Evolutionary conservation across 805 yeast genomes (phyloP).

Genomic region (Scheffersomyces ergatensis): DNA sequence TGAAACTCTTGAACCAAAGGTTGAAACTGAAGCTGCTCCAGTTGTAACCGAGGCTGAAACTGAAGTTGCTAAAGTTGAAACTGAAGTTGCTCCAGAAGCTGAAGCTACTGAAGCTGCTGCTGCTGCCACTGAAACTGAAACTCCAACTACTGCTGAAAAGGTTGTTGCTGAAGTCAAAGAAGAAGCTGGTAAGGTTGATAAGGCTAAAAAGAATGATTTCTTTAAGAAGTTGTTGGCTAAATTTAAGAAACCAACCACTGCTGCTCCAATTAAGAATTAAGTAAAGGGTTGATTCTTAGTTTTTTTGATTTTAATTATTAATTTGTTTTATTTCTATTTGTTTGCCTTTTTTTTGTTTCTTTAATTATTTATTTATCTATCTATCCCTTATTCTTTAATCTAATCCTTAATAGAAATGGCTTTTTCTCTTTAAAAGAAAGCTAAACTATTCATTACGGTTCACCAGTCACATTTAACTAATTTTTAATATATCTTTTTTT

Average conservation of each 20-base stretch:
- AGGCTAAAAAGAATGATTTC: constrained; percentile 37
- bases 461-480: no score
- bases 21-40: constrained; percentile 6
- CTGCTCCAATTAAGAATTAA: constrained; percentile 4
- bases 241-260: constrained; percentile 28
- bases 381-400: no score
- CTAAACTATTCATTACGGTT: no score
- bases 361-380: no score
- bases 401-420: no score
- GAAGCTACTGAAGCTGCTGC: constrained; percentile 3
- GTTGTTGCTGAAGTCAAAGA: constrained; percentile 30
- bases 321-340: background rate
- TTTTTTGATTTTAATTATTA: no score
- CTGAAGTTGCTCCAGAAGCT: constrained; percentile 5
- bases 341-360: no score
- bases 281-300: no score
- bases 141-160: constrained; percentile 13
- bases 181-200: constrained; percentile 23
- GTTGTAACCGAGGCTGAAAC: constrained; percentile 5
- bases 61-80: constrained; percentile 6
- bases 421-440: no score
- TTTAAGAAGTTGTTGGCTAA: constrained; percentile 34
- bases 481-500: no score
- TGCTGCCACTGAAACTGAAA: constrained; percentile 4
- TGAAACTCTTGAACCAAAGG: constrained; percentile 1